A percentile compares a stretch with the other conserved stretches of the same genome.
These are phyloP conservation scores for Thielaviopsis musarum DNA, from an alignment of 2,329 filamentous ascomycete species.

Conservation along the genomic window DNA sequence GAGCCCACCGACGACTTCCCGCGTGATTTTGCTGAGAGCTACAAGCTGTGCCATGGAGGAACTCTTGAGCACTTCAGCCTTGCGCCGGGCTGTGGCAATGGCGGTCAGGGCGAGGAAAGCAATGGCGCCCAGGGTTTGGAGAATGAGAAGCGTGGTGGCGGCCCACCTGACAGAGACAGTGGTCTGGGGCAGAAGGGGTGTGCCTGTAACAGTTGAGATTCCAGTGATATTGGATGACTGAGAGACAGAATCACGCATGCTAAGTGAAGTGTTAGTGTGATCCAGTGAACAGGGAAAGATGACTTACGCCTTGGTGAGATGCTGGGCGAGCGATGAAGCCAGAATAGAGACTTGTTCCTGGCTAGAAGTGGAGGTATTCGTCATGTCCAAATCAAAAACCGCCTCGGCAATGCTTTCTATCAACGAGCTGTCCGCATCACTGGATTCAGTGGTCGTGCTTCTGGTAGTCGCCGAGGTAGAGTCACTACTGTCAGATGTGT, in stretches of 20 bases:
- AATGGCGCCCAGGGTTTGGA: slow-evolving; percentile 14
- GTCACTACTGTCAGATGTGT: slow-evolving; percentile 2
- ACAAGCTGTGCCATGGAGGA: slow-evolving; percentile 16
- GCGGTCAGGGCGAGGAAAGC: slow-evolving; percentile 16
- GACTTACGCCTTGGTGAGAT: slow-evolving; percentile 16
- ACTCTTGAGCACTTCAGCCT: slow-evolving; percentile 16
- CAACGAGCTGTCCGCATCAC: no score
- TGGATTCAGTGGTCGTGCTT: no score
- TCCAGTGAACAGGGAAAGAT: background rate
- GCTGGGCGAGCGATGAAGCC: slow-evolving; percentile 16
- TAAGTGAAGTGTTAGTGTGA: background rate
- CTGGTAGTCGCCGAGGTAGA: no score
- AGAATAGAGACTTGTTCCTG: slow-evolving; percentile 4
- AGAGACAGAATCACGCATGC: slow-evolving; percentile 1
- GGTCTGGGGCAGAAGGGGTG: slow-evolving; percentile 12
- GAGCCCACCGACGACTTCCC: slow-evolving; percentile 10
- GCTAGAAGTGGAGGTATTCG: no score
- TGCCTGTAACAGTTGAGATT: slow-evolving; percentile 12
- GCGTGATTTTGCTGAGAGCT: slow-evolving; percentile 14
- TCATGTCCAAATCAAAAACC: slow-evolving; percentile 7
- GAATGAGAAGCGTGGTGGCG: slow-evolving; percentile 16
- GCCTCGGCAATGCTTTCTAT: background rate
- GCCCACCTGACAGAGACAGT: slow-evolving; percentile 16
- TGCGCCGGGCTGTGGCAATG: slow-evolving; percentile 15
- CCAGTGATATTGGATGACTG: background rate